Percentiles rank a stretch among this genome's conserved stretches.
Conservation (phyloP, 306 rosid genomes). For the Pterocarpus macrocarpus region DNA sequence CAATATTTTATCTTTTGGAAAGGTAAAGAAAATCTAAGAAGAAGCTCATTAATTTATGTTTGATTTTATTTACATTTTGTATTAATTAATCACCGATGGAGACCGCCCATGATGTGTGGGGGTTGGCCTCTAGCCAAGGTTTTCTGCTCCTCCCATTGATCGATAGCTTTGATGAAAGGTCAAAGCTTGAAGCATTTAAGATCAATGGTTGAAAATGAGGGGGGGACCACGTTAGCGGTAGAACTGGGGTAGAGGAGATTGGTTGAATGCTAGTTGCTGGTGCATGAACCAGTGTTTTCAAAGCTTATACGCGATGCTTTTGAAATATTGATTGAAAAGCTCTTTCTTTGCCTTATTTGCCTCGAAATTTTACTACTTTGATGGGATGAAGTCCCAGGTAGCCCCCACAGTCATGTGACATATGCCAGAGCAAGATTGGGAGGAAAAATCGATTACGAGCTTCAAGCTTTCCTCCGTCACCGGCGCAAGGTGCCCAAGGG, state of each 20-base stretch:
- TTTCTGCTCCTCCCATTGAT: constrained; percentile 41
- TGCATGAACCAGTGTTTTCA: constrained; percentile 66
- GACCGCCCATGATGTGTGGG: constrained; percentile 74
- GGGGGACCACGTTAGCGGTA: constrained; percentile 50
- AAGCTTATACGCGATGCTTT: constrained; percentile 41
- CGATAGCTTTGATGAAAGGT: constrained; percentile 13
- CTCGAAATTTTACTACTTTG: constrained; percentile 49
- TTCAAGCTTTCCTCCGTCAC: constrained; percentile 50
- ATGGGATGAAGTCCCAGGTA: constrained; percentile 34
- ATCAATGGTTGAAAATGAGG: constrained; percentile 50
- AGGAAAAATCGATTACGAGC: constrained; percentile 22
- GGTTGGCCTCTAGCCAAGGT: constrained; percentile 44
- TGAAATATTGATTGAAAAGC: constrained; percentile 50
- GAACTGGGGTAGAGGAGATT: constrained; percentile 40
- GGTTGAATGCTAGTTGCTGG: constrained; percentile 50
- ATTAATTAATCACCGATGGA: constrained; percentile 46
- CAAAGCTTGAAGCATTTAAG: constrained; percentile 41
- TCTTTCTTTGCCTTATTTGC: no score
- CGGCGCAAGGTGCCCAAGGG: constrained; percentile 43
- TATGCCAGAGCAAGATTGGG: constrained; percentile 63
- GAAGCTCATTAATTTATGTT: constrained; percentile 53
- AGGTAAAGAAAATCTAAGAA: constrained; percentile 15
- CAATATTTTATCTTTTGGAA: constrained; percentile 37
- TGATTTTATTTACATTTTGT: constrained; percentile 40
- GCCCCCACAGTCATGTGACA: constrained; percentile 76